These are phyloP conservation scores for Porphyrellus cyaneotinctus DNA, from an alignment of 768 basidiomycete species.

Conservation along the genomic window DNA sequence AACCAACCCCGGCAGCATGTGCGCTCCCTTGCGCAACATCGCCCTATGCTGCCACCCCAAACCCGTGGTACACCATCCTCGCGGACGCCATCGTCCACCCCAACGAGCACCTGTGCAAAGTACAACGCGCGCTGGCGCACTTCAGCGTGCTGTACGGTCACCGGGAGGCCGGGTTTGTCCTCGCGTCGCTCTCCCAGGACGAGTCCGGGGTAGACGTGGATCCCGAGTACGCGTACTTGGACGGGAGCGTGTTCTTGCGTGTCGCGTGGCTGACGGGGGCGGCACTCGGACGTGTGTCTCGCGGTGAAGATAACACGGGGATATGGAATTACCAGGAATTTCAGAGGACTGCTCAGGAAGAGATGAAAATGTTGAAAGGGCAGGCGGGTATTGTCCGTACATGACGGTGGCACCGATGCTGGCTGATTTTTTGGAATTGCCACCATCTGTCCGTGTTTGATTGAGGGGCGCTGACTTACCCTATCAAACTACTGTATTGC, in stretches of 20 bases:
- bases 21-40: slow-evolving; percentile 27
- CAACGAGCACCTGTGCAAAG: slow-evolving; percentile 52
- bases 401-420: too few relatives aligned
- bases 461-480: too few relatives aligned
- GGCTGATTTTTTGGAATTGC: too few relatives aligned
- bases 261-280: slow-evolving; percentile 50
- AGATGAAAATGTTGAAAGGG: too few relatives aligned
- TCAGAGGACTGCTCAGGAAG: too few relatives aligned
- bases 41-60: slow-evolving; percentile 38
- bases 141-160: slow-evolving; percentile 25
- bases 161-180: slow-evolving; percentile 33
- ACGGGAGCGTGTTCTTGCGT: slow-evolving; percentile 43
- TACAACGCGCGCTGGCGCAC: slow-evolving; percentile 28
- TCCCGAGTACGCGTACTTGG: slow-evolving; percentile 44
- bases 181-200: too few relatives aligned
- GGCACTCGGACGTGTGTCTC: slow-evolving; percentile 38
- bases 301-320: slow-evolving; percentile 32
- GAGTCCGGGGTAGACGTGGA: slow-evolving; percentile 27
- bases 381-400: too few relatives aligned
- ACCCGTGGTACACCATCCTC: slow-evolving; percentile 58
- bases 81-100: slow-evolving; percentile 37
- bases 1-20: slow-evolving; percentile 9
- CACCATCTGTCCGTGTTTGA: too few relatives aligned
- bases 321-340: slow-evolving; percentile 28
- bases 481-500: too few relatives aligned